phyloP scores from a whole-genome alignment of 2,329 filamentous ascomycete genomes.

The Xylariaceae sp. region DNA sequence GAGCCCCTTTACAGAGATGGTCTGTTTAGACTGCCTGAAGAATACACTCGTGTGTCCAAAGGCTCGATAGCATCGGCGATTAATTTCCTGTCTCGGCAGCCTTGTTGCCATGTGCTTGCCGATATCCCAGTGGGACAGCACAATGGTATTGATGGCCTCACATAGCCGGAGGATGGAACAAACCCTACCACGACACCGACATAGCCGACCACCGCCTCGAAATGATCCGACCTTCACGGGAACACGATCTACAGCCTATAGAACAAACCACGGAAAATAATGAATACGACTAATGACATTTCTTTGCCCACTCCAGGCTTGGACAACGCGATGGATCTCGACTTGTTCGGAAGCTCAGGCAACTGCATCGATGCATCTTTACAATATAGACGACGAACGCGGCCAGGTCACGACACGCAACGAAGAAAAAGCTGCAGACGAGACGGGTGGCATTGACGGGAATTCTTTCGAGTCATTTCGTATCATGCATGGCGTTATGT shows the following conservation, averaged over 20 bases:
- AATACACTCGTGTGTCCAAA: too few relatives aligned
- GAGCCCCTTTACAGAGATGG: too few relatives aligned
- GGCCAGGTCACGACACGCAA: neutral
- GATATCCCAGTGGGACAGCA: neutral
- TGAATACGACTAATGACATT: constrained; percentile 23
- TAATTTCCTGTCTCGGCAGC: too few relatives aligned
- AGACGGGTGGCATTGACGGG: too few relatives aligned
- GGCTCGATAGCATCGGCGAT: too few relatives aligned
- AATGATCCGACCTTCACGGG: constrained; percentile 2
- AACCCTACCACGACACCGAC: neutral
- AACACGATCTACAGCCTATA: constrained; percentile 18
- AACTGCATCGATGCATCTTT: neutral
- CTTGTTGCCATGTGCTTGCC: constrained; percentile 3
- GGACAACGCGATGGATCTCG: constrained; percentile 8
- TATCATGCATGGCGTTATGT: neutral
- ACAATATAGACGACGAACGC: too few relatives aligned
- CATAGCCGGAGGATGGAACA: neutral
- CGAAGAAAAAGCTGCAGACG: neutral
- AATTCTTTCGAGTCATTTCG: neutral
- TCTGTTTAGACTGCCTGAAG: too few relatives aligned
- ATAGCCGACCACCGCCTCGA: neutral
- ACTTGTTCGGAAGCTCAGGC: constrained; percentile 5
- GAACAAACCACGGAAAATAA: constrained; percentile 23
- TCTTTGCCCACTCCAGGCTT: constrained; percentile 3
- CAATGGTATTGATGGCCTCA: neutral